phyloP scores from a whole-genome alignment of 2,329 filamentous ascomycete genomes.

The Colletotrichum orchidophilum region DNA sequence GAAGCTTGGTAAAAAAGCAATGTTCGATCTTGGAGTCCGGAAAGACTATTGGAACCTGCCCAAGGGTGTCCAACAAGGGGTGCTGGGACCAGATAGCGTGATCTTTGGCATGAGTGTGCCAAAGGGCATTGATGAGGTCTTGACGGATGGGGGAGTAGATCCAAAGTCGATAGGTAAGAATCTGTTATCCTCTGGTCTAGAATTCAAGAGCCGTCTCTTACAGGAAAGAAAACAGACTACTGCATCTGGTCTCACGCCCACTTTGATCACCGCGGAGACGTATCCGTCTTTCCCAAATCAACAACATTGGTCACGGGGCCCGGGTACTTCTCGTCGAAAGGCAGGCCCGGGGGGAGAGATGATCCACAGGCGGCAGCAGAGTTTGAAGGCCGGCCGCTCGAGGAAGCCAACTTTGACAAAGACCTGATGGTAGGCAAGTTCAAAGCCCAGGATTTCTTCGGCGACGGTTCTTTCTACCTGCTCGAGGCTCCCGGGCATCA shows the following conservation, averaged over 20 bases:
- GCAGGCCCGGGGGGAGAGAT: constrained; percentile 8
- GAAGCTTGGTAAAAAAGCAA: constrained; percentile 15
- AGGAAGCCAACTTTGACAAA: constrained; percentile 34
- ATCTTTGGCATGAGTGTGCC: constrained; percentile 27
- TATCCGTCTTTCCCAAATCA: constrained; percentile 37
- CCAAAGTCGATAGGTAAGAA: constrained; percentile 21
- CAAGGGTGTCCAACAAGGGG: background rate
- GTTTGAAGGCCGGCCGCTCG: constrained; percentile 29
- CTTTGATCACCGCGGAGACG: constrained; percentile 42
- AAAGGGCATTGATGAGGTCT: constrained; percentile 34
- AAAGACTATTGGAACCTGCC: constrained; percentile 35
- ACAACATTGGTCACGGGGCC: constrained; percentile 40
- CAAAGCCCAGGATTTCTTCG: constrained; percentile 51
- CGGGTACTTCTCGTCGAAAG: constrained; percentile 27
- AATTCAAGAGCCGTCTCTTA: background rate
- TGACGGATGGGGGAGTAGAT: constrained; percentile 23
- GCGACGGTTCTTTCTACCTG: constrained; percentile 52
- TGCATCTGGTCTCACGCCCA: constrained; percentile 43
- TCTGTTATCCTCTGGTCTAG: background rate
- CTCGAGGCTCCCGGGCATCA: constrained; percentile 43
- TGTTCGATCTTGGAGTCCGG: constrained; percentile 34
- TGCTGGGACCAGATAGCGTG: constrained; percentile 15
- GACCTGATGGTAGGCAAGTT: constrained; percentile 44
- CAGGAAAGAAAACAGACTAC: constrained; percentile 23
- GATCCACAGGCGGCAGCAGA: constrained; percentile 25